Evolutionary conservation across 129 eudicot species (phyloP), one percentile per base, ranked within the genome.

Genomic region (Chrysanthemum makinoi): DNA sequence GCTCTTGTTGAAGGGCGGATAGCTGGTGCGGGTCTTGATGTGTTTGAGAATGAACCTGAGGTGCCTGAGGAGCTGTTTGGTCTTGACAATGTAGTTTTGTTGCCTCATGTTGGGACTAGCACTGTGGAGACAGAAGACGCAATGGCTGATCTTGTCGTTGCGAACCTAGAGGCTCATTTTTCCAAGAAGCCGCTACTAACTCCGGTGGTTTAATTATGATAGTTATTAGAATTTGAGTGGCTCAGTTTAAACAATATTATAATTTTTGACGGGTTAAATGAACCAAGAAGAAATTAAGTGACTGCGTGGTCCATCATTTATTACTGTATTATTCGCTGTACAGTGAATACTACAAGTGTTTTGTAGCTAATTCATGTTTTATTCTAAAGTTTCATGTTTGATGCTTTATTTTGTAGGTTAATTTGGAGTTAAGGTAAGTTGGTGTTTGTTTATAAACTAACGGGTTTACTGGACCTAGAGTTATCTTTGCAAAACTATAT

Each of bases 11-110:
- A 89, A 69, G 88, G 96, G 58, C 82, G 98, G 78, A 10, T 92
- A 50, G 96, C 88, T 19, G 98, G 96, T 24, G 98, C 95, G 14
- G 98, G 98, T 47, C 89, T 92, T 53, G 98, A 92, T 73, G 96
- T 92, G 28, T 88, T 80, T 67, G 95, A 91, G 79, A 58, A 83
- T 17, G 97, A 91, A 48, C 96, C 96, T 3, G 19, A 86, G 7
- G 96, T 86, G 51, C 90, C 93, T 6, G 86, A 88, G 66, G 75
- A 75, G 75, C 57, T 91, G 15, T 81, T 86, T 50, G 83, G 76
- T 22, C 88, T 87, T 20, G 87, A 84, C 16, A 90, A 85, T 58
- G 88, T 84, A 0, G 94, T 90, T 15, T 73, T 85, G 15, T 43
- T 77, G 70, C 81, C 96, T 52, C 96, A 90, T 68, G 88, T 83